A percentile compares a stretch with the other conserved stretches of the same genome.
Conservation (phyloP, 768 basidiomycete species). For the Hygrocybe coccinea region DNA sequence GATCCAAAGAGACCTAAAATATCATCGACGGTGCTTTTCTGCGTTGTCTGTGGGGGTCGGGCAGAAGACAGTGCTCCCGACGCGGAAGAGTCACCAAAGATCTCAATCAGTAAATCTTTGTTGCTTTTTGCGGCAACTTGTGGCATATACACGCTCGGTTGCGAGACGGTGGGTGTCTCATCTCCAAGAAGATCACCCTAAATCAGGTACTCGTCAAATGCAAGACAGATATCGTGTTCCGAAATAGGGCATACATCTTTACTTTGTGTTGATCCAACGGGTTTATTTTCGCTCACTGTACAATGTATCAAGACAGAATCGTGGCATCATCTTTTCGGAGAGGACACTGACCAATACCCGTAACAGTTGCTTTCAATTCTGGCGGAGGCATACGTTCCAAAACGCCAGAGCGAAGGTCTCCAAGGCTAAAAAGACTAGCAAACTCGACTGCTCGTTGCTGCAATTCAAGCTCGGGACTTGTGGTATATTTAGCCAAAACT, state of each 20-base stretch:
- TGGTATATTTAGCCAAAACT: constrained; percentile 74
- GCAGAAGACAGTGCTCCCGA: constrained; percentile 25
- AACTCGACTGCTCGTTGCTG: constrained; percentile 97
- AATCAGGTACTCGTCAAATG: constrained; percentile 1
- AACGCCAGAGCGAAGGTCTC: constrained; percentile 76
- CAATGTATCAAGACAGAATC: constrained; percentile 7
- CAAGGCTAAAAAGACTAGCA: constrained; percentile 73
- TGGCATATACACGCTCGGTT: constrained; percentile 40
- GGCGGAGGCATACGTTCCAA: constrained; percentile 99
- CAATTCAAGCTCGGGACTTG: constrained; percentile 87
- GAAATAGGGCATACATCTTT: constrained; percentile 51
- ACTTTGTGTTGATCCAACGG: constrained; percentile 84
- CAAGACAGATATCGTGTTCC: neutral
- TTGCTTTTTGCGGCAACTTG: constrained; percentile 50
- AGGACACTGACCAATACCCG: constrained; percentile 70
- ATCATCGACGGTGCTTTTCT: constrained; percentile 71
- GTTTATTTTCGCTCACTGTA: constrained; percentile 90
- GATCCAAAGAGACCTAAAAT: constrained; percentile 85
- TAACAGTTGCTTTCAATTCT: constrained; percentile 93
- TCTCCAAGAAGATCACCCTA: constrained; percentile 79
- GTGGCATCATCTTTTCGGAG: neutral
- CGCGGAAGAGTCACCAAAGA: constrained; percentile 61
- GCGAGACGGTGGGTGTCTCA: constrained; percentile 47
- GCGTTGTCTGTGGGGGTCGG: constrained; percentile 40
- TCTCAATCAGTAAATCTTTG: constrained; percentile 87